A percentile compares a stretch with the other conserved stretches of the same genome.
These are phyloP conservation scores for Kappamyces sp. DNA, from an alignment of 192 early-diverging fungal species.

Conservation along the genomic window DNA sequence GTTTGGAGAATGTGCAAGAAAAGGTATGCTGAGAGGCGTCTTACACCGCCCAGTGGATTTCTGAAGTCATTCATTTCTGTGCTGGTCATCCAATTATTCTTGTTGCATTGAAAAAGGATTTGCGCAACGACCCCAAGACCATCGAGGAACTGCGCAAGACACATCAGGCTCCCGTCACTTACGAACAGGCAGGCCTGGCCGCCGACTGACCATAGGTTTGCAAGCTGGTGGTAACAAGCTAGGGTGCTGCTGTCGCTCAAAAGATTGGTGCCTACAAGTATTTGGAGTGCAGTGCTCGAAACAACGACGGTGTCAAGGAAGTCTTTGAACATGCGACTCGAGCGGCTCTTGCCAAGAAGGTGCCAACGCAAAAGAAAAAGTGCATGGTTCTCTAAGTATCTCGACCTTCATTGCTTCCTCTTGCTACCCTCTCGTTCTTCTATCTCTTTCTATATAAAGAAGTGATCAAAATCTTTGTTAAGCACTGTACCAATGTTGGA, in stretches of 20 bases:
- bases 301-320: conserved; percentile 76
- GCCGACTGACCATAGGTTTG: background rate
- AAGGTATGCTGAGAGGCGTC: conserved; percentile 41
- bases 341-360: conserved; percentile 55
- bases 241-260: conserved; percentile 74
- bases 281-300: conserved; percentile 89
- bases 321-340: conserved; percentile 84
- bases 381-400: conserved; percentile 12
- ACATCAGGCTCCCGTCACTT: conserved; percentile 67
- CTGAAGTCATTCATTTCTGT: conserved; percentile 83
- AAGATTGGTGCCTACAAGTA: conserved; percentile 82
- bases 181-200: conserved; percentile 50
- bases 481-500: too few species aligned
- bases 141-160: conserved; percentile 72
- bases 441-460: too few species aligned
- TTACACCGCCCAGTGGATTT: conserved; percentile 64
- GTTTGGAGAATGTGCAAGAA: conserved; percentile 72
- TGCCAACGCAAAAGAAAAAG: conserved; percentile 15
- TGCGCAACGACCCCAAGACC: conserved; percentile 72
- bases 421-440: too few species aligned
- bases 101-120: conserved; percentile 85
- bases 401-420: too few species aligned
- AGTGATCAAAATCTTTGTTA: too few species aligned
- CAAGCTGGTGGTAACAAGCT: background rate
- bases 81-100: conserved; percentile 76